Evolutionary conservation across 164 flowering plant species (phyloP), one percentile per base, ranked within the genome.

Genomic region (Stephania japonica): DNA sequence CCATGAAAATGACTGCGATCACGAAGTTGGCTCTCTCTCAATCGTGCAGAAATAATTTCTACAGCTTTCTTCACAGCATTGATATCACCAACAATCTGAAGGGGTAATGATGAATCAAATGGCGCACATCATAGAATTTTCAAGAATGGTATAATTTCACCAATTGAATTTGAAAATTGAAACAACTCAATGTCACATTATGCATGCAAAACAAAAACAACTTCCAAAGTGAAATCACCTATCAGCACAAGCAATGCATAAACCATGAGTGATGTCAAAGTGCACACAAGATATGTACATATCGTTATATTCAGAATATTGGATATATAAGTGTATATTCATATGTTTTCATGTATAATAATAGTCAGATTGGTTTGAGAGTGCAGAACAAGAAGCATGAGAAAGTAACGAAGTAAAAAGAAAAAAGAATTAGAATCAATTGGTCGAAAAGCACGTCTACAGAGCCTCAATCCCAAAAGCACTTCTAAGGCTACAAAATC

Each of bases 21-120:
- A 78, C 99, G 95, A 79, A 89, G 95, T 83, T 89, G 97, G 76
- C 97, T 94, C 82, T 96, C 99, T 79, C 89, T 88, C 83, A 96
- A 83, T 71, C 99, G 97, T 56, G 91, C 84, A 18, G 99, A 85
- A 61, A 96, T 90, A 66, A 83, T 85, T 26, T 76, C 81, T 77
- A 93, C n/a, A 73, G 99, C 99, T 81, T 84, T 88, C 84, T 90
- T 96, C 59, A 96, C 98, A 73, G 83, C 82, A 85, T 79, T 84
- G 38, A 68, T 65, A 73, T 96, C 94, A 77, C 99, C 99, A 25
- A 89, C 90, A 72, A 96, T 85, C 99, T 90, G 83, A 18, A 76
- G 47, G 43, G 47, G 12, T 26, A 11, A 18, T 64, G 25, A 32
- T n/a, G 19, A 41, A 56, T 23, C 42, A 56, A 27, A 32, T 70